Evolutionary conservation across 148 eudicot genomes (phyloP).

Genomic region (Euryodendron excelsum): DNA sequence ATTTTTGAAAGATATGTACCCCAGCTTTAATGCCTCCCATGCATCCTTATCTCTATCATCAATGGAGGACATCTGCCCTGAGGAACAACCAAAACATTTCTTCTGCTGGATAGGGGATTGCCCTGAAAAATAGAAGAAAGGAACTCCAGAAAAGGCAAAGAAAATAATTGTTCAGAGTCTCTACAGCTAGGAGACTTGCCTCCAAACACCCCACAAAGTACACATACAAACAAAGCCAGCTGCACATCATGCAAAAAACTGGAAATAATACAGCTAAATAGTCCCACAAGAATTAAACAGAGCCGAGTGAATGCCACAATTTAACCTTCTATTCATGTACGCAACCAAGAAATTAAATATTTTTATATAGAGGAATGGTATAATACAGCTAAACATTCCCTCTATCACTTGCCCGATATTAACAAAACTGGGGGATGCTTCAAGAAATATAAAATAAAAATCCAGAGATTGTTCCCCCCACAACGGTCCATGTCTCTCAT

Average conservation of each 20-base stretch:
- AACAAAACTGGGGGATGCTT: constrained; percentile 11
- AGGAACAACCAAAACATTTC: no score
- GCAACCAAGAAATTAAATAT: not conserved
- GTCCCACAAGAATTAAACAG: no score
- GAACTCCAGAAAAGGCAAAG: not conserved
- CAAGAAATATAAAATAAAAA: not conserved
- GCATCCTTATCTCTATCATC: no score
- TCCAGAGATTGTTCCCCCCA: not conserved
- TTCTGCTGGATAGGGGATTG: not conserved
- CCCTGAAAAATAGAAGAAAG: not conserved
- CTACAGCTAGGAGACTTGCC: not conserved
- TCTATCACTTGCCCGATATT: not conserved
- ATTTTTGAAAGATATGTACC: no score
- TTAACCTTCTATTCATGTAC: not conserved
- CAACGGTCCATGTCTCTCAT: constrained; percentile 17
- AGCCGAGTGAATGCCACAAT: no score
- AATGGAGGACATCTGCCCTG: no score
- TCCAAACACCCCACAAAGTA: not conserved
- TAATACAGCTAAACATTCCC: not conserved
- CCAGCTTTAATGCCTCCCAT: no score
- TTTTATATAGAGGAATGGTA: not conserved
- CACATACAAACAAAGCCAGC: not conserved
- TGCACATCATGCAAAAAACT: not conserved
- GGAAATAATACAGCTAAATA: no score
- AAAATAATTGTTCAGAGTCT: not conserved